These are phyloP conservation scores for Nemania serpens DNA, from an alignment of 2,329 filamentous ascomycete genomes.

Conservation along the genomic window DNA sequence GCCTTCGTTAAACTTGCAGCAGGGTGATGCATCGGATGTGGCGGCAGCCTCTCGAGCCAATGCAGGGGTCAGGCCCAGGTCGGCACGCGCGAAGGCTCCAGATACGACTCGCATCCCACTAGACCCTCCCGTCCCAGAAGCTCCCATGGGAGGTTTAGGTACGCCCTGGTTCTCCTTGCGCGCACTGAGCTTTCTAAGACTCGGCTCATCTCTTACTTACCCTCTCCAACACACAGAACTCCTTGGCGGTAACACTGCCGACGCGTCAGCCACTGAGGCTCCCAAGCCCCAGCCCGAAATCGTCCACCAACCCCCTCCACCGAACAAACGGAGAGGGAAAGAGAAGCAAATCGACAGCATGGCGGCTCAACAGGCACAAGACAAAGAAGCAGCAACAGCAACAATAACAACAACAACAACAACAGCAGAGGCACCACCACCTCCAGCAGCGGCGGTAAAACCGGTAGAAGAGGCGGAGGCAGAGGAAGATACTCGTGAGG, in stretches of 20 bases:
- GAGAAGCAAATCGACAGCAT: conserved; percentile 12
- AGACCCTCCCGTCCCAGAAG: conserved; percentile 32
- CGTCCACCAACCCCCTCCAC: conserved; percentile 2
- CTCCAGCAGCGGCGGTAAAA: conserved; percentile 11
- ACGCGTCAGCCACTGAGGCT: conserved; percentile 1
- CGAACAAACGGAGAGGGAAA: conserved; percentile 28
- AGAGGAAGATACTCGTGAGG: conserved; percentile 32
- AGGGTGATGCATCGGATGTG: conserved; percentile 11
- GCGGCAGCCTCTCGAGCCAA: conserved; percentile 23
- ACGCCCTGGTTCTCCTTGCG: conserved; percentile 8
- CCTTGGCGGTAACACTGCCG: conserved; percentile 2
- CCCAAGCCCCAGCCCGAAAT: conserved; percentile 13
- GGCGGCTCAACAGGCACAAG: not conserved
- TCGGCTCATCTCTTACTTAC: not conserved
- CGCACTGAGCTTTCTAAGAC: not conserved
- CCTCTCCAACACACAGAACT: conserved; percentile 12
- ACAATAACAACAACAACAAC: conserved; percentile 1
- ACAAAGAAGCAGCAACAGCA: not conserved
- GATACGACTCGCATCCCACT: conserved; percentile 24
- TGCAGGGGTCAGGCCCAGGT: conserved; percentile 25
- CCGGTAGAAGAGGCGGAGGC: conserved; percentile 19
- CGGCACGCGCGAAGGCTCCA: conserved; percentile 28
- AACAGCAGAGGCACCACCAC: conserved; percentile 3
- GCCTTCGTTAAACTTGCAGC: conserved; percentile 23
- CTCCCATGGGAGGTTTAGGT: conserved; percentile 39